These are phyloP conservation scores for Quercus gilva DNA, from an alignment of 306 rosid species.

Conservation along the genomic window DNA sequence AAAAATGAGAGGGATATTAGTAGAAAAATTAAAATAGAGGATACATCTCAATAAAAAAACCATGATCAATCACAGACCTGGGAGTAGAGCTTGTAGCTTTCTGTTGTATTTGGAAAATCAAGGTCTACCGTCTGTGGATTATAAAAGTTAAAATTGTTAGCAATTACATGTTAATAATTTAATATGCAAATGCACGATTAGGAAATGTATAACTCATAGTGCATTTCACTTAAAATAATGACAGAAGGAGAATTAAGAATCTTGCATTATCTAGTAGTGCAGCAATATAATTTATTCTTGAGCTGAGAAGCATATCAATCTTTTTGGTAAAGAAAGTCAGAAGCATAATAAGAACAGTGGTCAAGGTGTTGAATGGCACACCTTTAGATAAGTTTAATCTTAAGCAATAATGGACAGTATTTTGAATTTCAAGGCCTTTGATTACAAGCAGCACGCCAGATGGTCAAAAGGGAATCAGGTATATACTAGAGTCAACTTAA, in stretches of 20 bases:
- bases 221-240: background rate
- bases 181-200: background rate
- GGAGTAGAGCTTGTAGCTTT: slow-evolving; percentile 86
- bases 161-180: too few species aligned
- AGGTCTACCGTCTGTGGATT: slow-evolving; percentile 73
- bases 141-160: slow-evolving; percentile 8
- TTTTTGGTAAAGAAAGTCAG: background rate
- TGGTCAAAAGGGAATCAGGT: background rate
- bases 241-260: background rate
- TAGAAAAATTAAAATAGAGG: background rate
- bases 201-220: background rate
- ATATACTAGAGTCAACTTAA: background rate
- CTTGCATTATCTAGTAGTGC: background rate
- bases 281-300: background rate
- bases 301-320: background rate
- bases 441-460: background rate
- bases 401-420: background rate
- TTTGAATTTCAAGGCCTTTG: background rate
- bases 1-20: background rate
- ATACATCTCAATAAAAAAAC: slow-evolving; percentile 19
- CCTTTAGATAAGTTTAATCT: background rate
- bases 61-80: slow-evolving; percentile 63
- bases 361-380: too few species aligned
- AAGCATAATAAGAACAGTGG: background rate
- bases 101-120: slow-evolving; percentile 89